Conservation (phyloP, 768 basidiomycete species). For the Boletus reticuloceps region DNA sequence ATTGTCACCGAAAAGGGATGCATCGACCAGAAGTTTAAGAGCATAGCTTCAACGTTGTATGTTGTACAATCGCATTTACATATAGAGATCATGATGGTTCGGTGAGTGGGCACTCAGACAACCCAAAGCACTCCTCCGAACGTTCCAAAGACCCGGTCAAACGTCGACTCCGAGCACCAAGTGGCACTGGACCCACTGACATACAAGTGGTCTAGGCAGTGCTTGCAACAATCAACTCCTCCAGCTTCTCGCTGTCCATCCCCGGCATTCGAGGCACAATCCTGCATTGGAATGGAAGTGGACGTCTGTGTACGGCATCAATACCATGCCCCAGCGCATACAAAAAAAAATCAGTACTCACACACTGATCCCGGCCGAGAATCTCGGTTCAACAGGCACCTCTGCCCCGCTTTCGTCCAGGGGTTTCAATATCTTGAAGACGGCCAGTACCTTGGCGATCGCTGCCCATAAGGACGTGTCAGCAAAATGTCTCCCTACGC, state of each 20-base stretch:
- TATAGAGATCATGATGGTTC: no score
- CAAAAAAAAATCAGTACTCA: conserved; percentile 1
- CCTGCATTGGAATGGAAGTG: conserved; percentile 4
- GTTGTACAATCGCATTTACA: no score
- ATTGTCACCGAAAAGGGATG: no score
- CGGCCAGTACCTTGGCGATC: conserved; percentile 11
- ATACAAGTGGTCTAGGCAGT: background rate
- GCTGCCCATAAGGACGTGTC: conserved; percentile 17
- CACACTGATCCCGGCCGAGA: conserved; percentile 6
- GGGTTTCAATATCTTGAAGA: background rate
- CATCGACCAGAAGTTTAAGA: no score
- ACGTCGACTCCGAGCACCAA: no score
- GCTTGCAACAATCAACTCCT: conserved; percentile 6
- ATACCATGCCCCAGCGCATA: background rate
- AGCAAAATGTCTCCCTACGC: conserved; percentile 22
- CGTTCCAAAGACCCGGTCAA: no score
- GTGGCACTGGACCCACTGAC: no score
- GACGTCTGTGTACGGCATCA: background rate
- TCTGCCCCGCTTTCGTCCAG: conserved; percentile 7
- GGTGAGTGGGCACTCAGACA: no score
- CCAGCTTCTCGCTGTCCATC: background rate
- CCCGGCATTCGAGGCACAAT: conserved; percentile 1
- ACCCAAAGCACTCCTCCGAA: no score
- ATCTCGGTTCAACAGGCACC: conserved; percentile 13
- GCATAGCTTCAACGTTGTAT: no score